These are phyloP conservation scores for Coelastrella sp. DNA, from an alignment of 139 green algal species.

Conservation along the genomic window DNA sequence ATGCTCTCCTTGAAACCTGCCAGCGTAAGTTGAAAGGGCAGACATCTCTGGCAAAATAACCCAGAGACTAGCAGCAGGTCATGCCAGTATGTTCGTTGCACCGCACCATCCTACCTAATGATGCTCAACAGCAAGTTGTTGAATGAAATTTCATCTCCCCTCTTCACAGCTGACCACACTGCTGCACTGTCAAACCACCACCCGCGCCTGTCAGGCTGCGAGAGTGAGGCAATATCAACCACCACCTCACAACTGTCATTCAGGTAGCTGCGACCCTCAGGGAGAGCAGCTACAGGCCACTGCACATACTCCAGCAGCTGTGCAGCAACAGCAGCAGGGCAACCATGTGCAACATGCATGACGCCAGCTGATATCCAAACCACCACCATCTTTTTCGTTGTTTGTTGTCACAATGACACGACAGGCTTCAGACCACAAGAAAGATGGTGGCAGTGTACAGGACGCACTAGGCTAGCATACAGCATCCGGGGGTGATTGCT, in stretches of 20 bases:
- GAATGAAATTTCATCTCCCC: neutral
- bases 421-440: no score
- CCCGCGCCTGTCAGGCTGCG: neutral
- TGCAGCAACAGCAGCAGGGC: neutral
- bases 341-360: neutral
- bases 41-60: no score
- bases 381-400: no score
- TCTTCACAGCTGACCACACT: slow-evolving; percentile 25
- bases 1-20: no score
- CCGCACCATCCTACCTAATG: neutral
- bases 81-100: no score
- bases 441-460: no score
- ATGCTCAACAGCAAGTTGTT: slow-evolving; percentile 24
- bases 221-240: neutral
- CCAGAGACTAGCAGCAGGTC: no score
- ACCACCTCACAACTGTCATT: neutral
- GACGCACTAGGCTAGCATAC: no score
- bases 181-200: slow-evolving; percentile 33
- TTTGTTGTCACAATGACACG: no score
- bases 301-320: neutral
- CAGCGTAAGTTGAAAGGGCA: no score
- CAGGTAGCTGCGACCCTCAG: neutral
- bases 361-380: no score
- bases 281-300: neutral
- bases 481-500: no score